Conservation (phyloP, 1,284 basidiomycete genomes). For the Pseudozyma sp. region DNA sequence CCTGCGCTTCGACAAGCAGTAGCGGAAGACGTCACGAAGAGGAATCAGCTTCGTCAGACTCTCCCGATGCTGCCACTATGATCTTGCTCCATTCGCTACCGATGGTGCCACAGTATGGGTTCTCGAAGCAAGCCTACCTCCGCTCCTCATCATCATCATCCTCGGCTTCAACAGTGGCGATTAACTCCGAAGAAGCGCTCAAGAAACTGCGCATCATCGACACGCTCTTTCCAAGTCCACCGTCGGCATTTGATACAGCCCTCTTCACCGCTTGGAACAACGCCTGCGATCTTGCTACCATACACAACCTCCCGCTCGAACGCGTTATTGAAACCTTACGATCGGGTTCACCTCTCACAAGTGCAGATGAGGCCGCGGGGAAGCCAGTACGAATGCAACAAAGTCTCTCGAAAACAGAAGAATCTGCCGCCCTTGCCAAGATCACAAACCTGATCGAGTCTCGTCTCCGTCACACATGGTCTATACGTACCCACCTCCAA, state of each 20-base stretch:
- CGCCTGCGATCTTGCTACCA: slow-evolving; percentile 10
- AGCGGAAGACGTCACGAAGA: slow-evolving; percentile 1
- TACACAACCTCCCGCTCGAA: slow-evolving; percentile 3
- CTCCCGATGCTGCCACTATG: slow-evolving; percentile 4
- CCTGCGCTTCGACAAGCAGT: not conserved
- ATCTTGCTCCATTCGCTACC: slow-evolving; percentile 19
- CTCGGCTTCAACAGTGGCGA: not conserved
- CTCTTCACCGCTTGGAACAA: slow-evolving; percentile 29
- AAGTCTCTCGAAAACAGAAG: not conserved
- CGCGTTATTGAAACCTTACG: slow-evolving; percentile 1
- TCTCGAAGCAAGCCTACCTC: slow-evolving; percentile 21
- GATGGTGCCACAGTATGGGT: slow-evolving; percentile 19
- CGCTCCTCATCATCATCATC: slow-evolving; percentile 3
- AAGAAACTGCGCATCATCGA: not conserved
- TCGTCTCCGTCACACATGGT: slow-evolving; percentile 14
- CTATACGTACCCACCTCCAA: slow-evolving; percentile 17
- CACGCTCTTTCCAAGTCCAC: slow-evolving; percentile 37
- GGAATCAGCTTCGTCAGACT: not conserved
- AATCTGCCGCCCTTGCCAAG: slow-evolving; percentile 5
- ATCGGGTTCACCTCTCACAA: not conserved
- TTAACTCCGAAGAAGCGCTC: slow-evolving; percentile 1
- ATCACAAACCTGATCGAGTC: slow-evolving; percentile 7
- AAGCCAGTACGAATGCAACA: slow-evolving; percentile 8
- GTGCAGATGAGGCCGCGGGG: not conserved
- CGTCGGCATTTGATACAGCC: not conserved